These are phyloP conservation scores for Colletotrichum scovillei DNA, from an alignment of 2,329 filamentous ascomycete genomes.

Conservation along the genomic window DNA sequence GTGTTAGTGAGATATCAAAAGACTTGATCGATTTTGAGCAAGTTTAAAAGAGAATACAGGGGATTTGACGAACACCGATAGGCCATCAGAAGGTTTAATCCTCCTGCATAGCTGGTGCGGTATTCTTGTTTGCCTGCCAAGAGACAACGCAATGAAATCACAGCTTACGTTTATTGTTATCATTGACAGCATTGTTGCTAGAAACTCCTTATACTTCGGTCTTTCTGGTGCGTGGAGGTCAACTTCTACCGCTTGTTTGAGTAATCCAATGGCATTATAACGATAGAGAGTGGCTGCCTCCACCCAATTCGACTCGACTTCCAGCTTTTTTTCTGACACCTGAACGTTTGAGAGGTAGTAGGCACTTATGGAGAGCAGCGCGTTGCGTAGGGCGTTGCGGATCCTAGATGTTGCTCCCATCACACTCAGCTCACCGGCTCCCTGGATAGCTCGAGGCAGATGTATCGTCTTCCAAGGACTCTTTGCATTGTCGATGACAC, in stretches of 20 bases:
- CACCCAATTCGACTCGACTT: slow-evolving; percentile 33
- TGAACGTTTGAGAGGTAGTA: slow-evolving; percentile 41
- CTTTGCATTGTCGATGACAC: slow-evolving; percentile 42
- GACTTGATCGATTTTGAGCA: too few species aligned
- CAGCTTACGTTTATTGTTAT: slow-evolving; percentile 39
- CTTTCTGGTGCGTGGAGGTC: slow-evolving; percentile 13
- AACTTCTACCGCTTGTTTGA: slow-evolving; percentile 39
- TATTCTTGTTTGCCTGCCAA: too few species aligned
- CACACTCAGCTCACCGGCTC: slow-evolving; percentile 40
- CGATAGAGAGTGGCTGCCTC: slow-evolving; percentile 26
- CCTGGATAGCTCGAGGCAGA: slow-evolving; percentile 40
- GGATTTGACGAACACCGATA: neutral
- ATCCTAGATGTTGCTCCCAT: slow-evolving; percentile 38
- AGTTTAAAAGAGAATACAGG: too few species aligned
- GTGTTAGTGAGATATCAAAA: neutral
- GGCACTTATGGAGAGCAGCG: slow-evolving; percentile 41
- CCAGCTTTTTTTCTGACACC: slow-evolving; percentile 5
- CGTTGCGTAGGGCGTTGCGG: slow-evolving; percentile 39
- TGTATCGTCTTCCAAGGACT: slow-evolving; percentile 44
- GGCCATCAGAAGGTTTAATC: too few species aligned
- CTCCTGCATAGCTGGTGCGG: too few species aligned
- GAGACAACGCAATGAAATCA: too few species aligned
- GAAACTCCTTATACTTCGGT: slow-evolving; percentile 43
- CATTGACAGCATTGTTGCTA: slow-evolving; percentile 44
- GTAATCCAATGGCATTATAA: slow-evolving; percentile 37